Base-by-base conservation (phyloP, 2,329 filamentous ascomycete species). In the Diaporthe ilicicola region DNA sequence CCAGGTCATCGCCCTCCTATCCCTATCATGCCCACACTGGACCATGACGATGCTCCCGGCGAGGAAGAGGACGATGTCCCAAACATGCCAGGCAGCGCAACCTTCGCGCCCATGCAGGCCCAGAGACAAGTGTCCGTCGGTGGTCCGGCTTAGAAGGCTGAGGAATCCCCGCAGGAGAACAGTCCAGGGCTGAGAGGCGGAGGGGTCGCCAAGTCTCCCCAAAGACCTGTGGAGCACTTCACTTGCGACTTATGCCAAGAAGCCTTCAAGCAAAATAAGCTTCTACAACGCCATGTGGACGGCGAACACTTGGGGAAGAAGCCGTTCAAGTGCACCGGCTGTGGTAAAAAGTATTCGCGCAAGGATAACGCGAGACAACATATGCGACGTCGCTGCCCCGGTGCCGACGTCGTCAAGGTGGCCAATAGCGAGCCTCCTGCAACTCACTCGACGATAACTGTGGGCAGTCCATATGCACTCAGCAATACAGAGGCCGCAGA, bases 21-120 rank as follows among this genome's bases (percentile, higher is more conserved):
- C 15, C 71, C 71, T 48, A 37, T 73, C 22, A 67, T 73, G 32
- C 74, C 82, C 12, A 72, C 83, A 9, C 77, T 81, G 73, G 85
- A 88, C 34, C 79, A 82, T 24, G 88, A 89, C 71, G 88, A 90
- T 74, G 88, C 88, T 2, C 84, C 85, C 1, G 88, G 88, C n/a
- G 89, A 91, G 76, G 82, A 84, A 4, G 89, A 91, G 72, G 75
- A 83, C 5, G 81, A 81, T 7, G 46, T 69, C 4, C 71, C 71
- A 53, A 59, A 53, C 22, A 65, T 73, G 55, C 69, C 71, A 32
- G 56, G 64, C 22, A 73, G 71, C 17, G 69, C 71, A 24, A 66
- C 65, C 17, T 73, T 73, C 46, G 64, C 71, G 59, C 50, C 71
- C n/a, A 73, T 73, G 32, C 50, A 62, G 51, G 50, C 53, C 29